phyloP scores from a whole-genome alignment of 805 yeast species.

The Candida ficus region DNA sequence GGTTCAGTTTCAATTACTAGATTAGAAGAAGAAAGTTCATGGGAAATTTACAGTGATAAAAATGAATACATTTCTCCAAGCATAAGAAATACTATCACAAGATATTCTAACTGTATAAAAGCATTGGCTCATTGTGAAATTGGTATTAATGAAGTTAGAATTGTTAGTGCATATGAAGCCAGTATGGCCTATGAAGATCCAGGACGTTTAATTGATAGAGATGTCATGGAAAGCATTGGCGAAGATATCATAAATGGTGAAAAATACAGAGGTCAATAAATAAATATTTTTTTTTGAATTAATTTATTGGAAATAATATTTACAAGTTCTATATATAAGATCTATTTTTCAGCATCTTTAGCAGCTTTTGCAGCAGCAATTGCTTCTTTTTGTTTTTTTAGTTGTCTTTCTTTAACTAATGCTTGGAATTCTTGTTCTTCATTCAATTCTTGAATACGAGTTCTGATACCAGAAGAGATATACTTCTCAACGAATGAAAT shows the following conservation, averaged over 20 bases:
- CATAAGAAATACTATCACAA: slow-evolving; percentile 66
- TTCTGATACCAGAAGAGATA: slow-evolving; percentile 33
- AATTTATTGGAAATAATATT: slow-evolving; percentile 1
- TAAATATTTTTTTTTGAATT: not conserved
- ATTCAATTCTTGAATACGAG: slow-evolving; percentile 19
- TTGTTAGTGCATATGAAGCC: slow-evolving; percentile 82
- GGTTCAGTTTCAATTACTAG: slow-evolving; percentile 72
- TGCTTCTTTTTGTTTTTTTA: not conserved
- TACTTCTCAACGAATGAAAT: slow-evolving; percentile 47
- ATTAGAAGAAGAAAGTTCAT: slow-evolving; percentile 85
- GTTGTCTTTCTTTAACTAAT: slow-evolving; percentile 7
- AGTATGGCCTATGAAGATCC: slow-evolving; percentile 70
- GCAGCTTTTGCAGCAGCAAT: not conserved
- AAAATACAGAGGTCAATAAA: slow-evolving; percentile 60
- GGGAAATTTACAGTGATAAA: slow-evolving; percentile 91
- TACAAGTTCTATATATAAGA: slow-evolving; percentile 2
- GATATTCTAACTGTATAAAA: slow-evolving; percentile 79
- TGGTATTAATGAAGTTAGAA: slow-evolving; percentile 79
- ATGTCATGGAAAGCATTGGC: slow-evolving; percentile 68
- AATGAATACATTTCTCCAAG: slow-evolving; percentile 66
- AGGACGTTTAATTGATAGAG: slow-evolving; percentile 69
- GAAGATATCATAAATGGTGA: slow-evolving; percentile 65
- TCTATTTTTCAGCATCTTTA: not conserved
- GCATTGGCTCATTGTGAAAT: slow-evolving; percentile 82
- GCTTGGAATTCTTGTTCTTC: slow-evolving; percentile 7